These are phyloP conservation scores for Fusarium sp. DNA, from an alignment of 2,329 filamentous ascomycete genomes.

Conservation along the genomic window DNA sequence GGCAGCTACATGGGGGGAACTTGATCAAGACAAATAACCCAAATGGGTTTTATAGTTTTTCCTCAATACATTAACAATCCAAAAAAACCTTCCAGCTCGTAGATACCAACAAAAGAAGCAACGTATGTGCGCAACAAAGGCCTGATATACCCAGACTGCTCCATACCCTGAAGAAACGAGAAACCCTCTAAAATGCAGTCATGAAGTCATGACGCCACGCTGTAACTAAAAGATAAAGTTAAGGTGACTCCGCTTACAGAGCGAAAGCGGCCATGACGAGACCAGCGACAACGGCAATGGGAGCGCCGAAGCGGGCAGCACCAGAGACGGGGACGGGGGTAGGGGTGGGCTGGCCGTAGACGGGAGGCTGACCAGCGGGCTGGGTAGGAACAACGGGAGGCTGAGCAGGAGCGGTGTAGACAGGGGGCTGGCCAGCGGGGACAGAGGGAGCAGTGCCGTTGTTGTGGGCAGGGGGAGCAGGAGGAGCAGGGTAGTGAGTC, in stretches of 20 bases:
- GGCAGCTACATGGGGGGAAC: slow-evolving; percentile 45
- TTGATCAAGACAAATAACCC: slow-evolving; percentile 49
- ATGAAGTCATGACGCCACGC: slow-evolving; percentile 48
- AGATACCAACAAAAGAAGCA: slow-evolving; percentile 45
- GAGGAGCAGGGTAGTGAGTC: slow-evolving; percentile 36
- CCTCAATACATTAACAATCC: slow-evolving; percentile 51
- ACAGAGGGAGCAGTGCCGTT: slow-evolving; percentile 26
- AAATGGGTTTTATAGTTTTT: slow-evolving; percentile 47
- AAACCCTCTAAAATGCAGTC: slow-evolving; percentile 50
- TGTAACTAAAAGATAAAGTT: slow-evolving; percentile 43
- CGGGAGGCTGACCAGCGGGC: slow-evolving; percentile 38
- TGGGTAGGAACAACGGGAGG: slow-evolving; percentile 45
- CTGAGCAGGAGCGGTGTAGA: slow-evolving; percentile 33
- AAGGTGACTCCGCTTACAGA: slow-evolving; percentile 54
- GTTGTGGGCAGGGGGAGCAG: slow-evolving; percentile 34
- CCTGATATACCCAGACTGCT: slow-evolving; percentile 44
- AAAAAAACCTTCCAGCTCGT: slow-evolving; percentile 47
- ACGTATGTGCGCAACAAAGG: slow-evolving; percentile 50
- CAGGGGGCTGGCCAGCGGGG: slow-evolving; percentile 23
- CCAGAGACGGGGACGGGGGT: slow-evolving; percentile 46
- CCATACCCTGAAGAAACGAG: slow-evolving; percentile 45
- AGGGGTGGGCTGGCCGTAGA: slow-evolving; percentile 37
- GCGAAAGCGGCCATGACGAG: slow-evolving; percentile 58
- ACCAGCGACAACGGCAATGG: slow-evolving; percentile 56
- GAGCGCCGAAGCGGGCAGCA: slow-evolving; percentile 53